phyloP scores from a whole-genome alignment of 805 yeast genomes.

The Metschnikowia cerradonensis region DNA sequence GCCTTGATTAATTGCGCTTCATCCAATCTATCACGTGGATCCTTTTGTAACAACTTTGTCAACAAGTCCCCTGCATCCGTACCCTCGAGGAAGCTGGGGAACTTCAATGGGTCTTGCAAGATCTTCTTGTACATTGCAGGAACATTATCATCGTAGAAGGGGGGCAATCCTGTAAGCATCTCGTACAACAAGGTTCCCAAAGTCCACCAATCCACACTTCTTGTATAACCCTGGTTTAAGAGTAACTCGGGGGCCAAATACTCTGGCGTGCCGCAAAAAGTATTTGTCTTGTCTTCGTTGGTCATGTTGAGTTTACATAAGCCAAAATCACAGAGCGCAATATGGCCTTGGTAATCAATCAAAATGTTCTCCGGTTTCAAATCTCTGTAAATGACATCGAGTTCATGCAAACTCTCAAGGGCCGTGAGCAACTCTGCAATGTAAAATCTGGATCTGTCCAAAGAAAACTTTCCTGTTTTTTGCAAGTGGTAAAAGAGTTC shows the following conservation, averaged over 20 bases:
- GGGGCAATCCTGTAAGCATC: conserved; percentile 96
- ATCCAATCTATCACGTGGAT: conserved; percentile 72
- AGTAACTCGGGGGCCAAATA: conserved; percentile 93
- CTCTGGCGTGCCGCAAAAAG: conserved; percentile 98
- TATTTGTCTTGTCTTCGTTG: conserved; percentile 78
- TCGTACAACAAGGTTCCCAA: conserved; percentile 89
- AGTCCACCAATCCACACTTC: conserved; percentile 99
- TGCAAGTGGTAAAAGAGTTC: conserved; percentile 93
- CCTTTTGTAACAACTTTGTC: conserved; percentile 72
- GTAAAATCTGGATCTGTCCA: conserved; percentile 87
- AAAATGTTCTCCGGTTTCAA: conserved; percentile 94
- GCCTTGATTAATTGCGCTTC: conserved; percentile 82
- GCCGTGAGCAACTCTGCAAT: conserved; percentile 93
- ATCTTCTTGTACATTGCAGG: conserved; percentile 93
- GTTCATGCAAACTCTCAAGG: conserved; percentile 82
- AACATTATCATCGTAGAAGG: conserved; percentile 92
- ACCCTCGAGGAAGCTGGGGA: conserved; percentile 80
- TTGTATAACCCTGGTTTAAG: conserved; percentile 88
- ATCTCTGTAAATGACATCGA: conserved; percentile 92
- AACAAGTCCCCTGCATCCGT: conserved; percentile 80
- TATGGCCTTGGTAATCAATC: conserved; percentile 94
- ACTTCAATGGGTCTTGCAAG: conserved; percentile 79
- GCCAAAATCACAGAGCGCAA: conserved; percentile 96
- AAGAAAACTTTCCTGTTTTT: conserved; percentile 80
- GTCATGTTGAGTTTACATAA: conserved; percentile 94